phyloP scores from a whole-genome alignment of 2,329 filamentous ascomycete genomes.

The Fusarium algeriense region DNA sequence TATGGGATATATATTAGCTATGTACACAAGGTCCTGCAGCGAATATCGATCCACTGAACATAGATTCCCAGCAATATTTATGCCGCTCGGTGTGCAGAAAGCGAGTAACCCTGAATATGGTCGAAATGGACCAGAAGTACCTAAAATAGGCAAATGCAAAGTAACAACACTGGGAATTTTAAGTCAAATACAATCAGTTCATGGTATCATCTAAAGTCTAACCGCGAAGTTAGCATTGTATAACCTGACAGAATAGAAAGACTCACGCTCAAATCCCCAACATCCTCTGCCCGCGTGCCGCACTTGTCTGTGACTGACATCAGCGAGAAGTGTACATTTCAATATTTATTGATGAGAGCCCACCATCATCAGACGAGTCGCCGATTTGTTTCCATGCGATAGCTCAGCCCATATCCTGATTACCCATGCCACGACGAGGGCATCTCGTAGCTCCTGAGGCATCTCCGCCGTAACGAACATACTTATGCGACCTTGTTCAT shows the following conservation, averaged over 20 bases:
- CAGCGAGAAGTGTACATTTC: constrained; percentile 16
- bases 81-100: not conserved
- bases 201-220: not conserved
- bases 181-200: not conserved
- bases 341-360: not conserved
- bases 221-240: not conserved
- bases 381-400: constrained; percentile 49
- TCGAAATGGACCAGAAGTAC: not conserved
- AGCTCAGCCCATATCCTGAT: constrained; percentile 52
- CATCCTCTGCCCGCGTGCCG: constrained; percentile 25
- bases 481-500: constrained; percentile 44
- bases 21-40: not conserved
- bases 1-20: constrained; percentile 90
- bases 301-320: constrained; percentile 24
- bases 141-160: not conserved
- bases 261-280: constrained; percentile 12
- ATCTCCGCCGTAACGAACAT: constrained; percentile 51
- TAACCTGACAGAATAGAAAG: not conserved
- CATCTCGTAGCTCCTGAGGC: constrained; percentile 48
- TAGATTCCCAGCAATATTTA: not conserved
- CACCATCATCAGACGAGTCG: constrained; percentile 34
- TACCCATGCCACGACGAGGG: constrained; percentile 53
- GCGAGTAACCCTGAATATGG: not conserved
- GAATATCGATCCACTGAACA: not conserved
- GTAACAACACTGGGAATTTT: not conserved